These are phyloP conservation scores for Otatea glauca DNA, from an alignment of 176 grass and related monocot genomes.

Conservation along the genomic window DNA sequence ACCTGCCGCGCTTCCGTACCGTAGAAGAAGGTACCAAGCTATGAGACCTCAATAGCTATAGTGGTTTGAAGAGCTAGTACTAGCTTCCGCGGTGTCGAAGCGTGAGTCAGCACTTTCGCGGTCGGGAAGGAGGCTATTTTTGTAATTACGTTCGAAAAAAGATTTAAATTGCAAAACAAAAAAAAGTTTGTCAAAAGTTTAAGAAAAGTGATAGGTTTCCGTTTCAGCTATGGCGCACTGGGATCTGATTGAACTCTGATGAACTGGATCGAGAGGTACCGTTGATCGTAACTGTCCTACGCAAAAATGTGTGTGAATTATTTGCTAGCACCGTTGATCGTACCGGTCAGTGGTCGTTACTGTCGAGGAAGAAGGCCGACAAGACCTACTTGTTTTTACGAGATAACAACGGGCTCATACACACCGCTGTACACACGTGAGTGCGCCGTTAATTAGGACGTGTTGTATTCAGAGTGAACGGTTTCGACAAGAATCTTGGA, in stretches of 20 bases:
- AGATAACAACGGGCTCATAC: neutral
- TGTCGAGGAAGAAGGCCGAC: neutral
- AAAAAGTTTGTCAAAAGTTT: neutral
- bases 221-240: neutral
- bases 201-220: too few species aligned
- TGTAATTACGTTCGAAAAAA: too few species aligned
- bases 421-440: too few species aligned
- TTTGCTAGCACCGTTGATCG: neutral
- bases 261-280: neutral
- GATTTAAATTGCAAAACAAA: too few species aligned
- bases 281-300: neutral
- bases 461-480: neutral
- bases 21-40: too few species aligned
- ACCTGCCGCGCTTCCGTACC: too few species aligned
- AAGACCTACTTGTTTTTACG: neutral
- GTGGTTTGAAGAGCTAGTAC: too few species aligned
- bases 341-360: neutral
- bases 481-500: neutral
- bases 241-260: neutral
- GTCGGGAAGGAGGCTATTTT: too few species aligned
- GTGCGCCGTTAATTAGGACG: neutral
- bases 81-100: too few species aligned
- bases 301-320: neutral
- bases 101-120: too few species aligned
- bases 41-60: too few species aligned